A percentile compares a stretch with the other conserved stretches of the same genome.
phyloP scores from a whole-genome alignment of 139 green algal genomes.

The Chlamydomonas incerta region DNA sequence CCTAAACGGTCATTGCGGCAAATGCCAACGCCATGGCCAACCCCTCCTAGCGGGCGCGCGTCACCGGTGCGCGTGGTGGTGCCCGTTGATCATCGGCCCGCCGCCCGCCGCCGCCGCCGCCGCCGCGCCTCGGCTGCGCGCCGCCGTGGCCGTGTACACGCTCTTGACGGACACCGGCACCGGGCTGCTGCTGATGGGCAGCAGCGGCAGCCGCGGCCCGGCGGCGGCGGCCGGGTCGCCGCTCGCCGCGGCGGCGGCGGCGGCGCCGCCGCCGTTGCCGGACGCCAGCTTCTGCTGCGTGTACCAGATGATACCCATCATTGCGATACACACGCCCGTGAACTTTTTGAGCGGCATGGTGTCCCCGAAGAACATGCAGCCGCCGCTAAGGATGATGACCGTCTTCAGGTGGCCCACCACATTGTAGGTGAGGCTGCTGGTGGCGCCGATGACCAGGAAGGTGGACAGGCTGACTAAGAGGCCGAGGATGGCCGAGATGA shows the following conservation, averaged over 20 bases:
- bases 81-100: background rate
- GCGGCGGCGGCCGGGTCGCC: background rate
- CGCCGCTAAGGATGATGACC: slow-evolving; percentile 86
- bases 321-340: slow-evolving; percentile 76
- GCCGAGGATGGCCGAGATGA: slow-evolving; percentile 81
- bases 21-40: no score
- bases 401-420: slow-evolving; percentile 88
- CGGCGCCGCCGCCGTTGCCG: background rate
- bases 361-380: slow-evolving; percentile 88
- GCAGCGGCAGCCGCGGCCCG: background rate
- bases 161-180: slow-evolving; percentile 12
- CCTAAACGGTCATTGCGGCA: no score
- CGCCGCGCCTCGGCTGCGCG: background rate
- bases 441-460: slow-evolving; percentile 83
- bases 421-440: slow-evolving; percentile 84
- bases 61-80: background rate
- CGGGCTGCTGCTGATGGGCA: slow-evolving; percentile 2
- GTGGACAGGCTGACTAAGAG: slow-evolving; percentile 89
- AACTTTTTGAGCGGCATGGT: slow-evolving; percentile 83
- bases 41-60: no score
- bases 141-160: slow-evolving; percentile 17
- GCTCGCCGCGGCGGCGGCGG: background rate
- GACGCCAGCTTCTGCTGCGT: slow-evolving; percentile 54
- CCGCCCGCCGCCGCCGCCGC: background rate
- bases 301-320: slow-evolving; percentile 90